phyloP scores from a whole-genome alignment of 78 protist genomes.

The Dictyostelium brefeldianum region DNA sequence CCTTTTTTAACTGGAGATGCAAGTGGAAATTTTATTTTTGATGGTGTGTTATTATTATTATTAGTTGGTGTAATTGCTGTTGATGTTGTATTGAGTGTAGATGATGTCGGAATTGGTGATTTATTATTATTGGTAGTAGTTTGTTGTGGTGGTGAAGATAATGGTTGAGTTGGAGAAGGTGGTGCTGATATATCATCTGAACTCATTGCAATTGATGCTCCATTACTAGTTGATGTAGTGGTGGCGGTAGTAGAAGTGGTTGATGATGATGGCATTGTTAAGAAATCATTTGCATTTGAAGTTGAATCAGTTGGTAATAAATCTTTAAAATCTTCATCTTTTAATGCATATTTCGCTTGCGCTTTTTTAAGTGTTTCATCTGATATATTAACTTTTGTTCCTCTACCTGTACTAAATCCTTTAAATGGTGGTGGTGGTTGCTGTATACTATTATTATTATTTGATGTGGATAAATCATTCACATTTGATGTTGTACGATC shows the following conservation, averaged over 20 bases:
- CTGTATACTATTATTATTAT: neutral
- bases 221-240: neutral
- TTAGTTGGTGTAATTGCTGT: neutral
- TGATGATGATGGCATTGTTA: neutral
- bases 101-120: conserved; percentile 25
- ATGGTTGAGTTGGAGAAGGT: neutral
- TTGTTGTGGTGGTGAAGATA: neutral
- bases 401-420: conserved; percentile 6
- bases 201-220: too few relatives aligned
- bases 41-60: neutral
- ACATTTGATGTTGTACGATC: neutral
- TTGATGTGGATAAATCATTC: neutral
- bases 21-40: neutral
- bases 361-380: neutral
- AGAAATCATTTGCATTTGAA: neutral
- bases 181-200: neutral
- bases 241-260: neutral
- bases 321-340: neutral
- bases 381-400: neutral
- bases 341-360: neutral
- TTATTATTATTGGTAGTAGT: neutral
- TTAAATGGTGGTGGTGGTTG: neutral
- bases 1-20: neutral
- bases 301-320: neutral
- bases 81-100: neutral